phyloP scores from a whole-genome alignment of 768 basidiomycete genomes.

The Panellus pusillus region DNA sequence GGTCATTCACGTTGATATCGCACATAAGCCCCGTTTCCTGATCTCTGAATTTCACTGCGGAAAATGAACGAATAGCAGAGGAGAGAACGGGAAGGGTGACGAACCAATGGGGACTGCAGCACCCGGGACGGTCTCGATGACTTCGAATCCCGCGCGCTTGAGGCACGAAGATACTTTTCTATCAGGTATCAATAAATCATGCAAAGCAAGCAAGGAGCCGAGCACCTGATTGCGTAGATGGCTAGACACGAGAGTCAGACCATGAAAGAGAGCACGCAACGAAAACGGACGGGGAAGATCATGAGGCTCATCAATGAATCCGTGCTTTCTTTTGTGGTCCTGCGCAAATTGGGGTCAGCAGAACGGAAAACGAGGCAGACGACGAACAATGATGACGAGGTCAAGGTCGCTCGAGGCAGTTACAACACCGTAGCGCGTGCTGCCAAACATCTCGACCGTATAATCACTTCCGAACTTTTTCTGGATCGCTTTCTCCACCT shows the following conservation, averaged over 20 bases:
- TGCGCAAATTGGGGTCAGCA: background rate
- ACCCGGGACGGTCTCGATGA: conserved; percentile 28
- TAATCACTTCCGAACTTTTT: conserved; percentile 14
- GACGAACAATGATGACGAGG: conserved; percentile 42
- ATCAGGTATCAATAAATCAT: background rate
- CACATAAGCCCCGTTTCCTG: conserved; percentile 39
- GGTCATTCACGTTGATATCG: conserved; percentile 66
- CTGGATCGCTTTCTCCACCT: conserved; percentile 11
- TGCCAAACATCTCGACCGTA: conserved; percentile 22
- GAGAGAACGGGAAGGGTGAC: conserved; percentile 4
- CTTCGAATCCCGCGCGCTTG: conserved; percentile 33
- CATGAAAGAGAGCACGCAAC: background rate
- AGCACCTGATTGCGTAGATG: conserved; percentile 31
- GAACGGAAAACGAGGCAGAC: background rate
- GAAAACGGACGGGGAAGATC: conserved; percentile 10
- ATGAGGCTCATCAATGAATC: conserved; percentile 4
- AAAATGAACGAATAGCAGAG: background rate
- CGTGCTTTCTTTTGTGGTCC: conserved; percentile 26
- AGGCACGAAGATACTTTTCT: conserved; percentile 35
- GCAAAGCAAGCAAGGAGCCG: background rate
- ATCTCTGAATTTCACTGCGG: conserved; percentile 53
- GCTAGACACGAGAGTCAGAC: conserved; percentile 24
- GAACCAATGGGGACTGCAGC: conserved; percentile 47
- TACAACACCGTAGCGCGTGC: conserved; percentile 22
- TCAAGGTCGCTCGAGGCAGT: conserved; percentile 24